Percentiles rank a stretch among this genome's conserved stretches.
Evolutionary conservation across 2,329 filamentous ascomycete genomes (phyloP).

Genomic region (Graphilbum fragrans): DNA sequence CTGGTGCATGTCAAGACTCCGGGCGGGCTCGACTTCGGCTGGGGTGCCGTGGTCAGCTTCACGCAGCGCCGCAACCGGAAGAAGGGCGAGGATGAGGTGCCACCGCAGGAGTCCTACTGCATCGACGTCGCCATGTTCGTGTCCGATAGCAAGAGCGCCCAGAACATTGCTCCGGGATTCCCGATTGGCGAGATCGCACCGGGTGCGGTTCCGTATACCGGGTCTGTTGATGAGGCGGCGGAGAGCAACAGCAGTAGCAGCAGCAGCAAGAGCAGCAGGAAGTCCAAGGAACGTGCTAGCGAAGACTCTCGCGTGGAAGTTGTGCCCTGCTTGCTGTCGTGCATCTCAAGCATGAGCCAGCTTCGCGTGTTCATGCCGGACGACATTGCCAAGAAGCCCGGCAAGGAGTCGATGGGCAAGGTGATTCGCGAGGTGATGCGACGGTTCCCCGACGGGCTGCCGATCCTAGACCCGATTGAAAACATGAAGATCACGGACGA

Average conservation of each 20-base stretch:
- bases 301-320: slow-evolving; percentile 52
- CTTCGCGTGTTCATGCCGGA: slow-evolving; percentile 73
- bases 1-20: slow-evolving; percentile 75
- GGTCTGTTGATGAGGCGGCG: slow-evolving; percentile 49
- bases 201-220: slow-evolving; percentile 49
- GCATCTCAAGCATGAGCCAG: slow-evolving; percentile 73
- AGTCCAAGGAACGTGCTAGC: background rate
- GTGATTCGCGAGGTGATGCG: slow-evolving; percentile 66
- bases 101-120: slow-evolving; percentile 66
- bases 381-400: slow-evolving; percentile 56
- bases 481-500: slow-evolving; percentile 94
- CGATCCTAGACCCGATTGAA: slow-evolving; percentile 82
- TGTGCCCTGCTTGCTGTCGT: slow-evolving; percentile 76
- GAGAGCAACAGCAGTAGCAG: slow-evolving; percentile 17
- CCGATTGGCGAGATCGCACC: slow-evolving; percentile 39
- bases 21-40: slow-evolving; percentile 72
- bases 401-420: slow-evolving; percentile 55
- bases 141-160: slow-evolving; percentile 30
- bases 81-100: slow-evolving; percentile 49
- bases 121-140: slow-evolving; percentile 68
- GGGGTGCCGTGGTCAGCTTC: slow-evolving; percentile 79
- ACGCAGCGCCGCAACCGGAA: slow-evolving; percentile 53
- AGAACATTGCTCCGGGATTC: slow-evolving; percentile 27
- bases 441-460: slow-evolving; percentile 85
- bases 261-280: background rate